Evolutionary conservation across 495 filamentous ascomycete genomes (phyloP), one percentile per base, ranked within the genome.

Genomic region (Penicillium flavigenum): DNA sequence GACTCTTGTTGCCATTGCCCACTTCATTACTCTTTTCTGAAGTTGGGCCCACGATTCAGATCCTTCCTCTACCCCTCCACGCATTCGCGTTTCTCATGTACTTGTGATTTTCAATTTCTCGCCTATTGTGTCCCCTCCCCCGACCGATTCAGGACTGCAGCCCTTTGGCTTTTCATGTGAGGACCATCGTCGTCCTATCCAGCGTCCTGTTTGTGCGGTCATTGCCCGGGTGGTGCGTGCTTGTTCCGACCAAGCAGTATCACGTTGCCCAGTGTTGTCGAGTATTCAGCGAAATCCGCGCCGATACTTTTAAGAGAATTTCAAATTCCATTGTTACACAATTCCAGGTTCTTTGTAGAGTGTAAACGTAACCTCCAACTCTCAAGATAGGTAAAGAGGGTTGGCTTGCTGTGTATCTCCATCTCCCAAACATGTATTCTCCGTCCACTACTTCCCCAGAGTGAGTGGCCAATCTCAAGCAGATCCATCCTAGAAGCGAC

Each of bases 221-320:
- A 32, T 45, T 45, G 43, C 43, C 22, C 43, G 24, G 29, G 46
- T 48, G 46, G 46, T 48, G 46, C 46, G 14, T 48, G 46, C 46
- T 32, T 32, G 27, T 48, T 34, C 27, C 11, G 27, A 48, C 46
- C 46, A 32, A 48, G 46, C 29, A 48, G 46, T 34, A 48, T 31
- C 46, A 48, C 46, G 10, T n/a, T 20, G 46, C 46, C 46, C 5
- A n/a, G 12, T 47, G 27, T 31, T 47, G 46, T 27, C n/a, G 46
- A 34, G 46, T 48, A 48, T 32, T 26, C 44, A 47, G 14, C 14
- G 16, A 24, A 14, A 27, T 29, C 24, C 14, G 26, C 44, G 29
- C 44, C 5, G 44, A 27, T 47, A 47, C 10, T 47, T 26, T 24
- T 14, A 47, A 47, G 26, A 27, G 44, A 47, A 47, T 46, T 14